Evolutionary conservation across 495 filamentous ascomycete genomes (phyloP).

Genomic region (Talaromyces proteolyticus): DNA sequence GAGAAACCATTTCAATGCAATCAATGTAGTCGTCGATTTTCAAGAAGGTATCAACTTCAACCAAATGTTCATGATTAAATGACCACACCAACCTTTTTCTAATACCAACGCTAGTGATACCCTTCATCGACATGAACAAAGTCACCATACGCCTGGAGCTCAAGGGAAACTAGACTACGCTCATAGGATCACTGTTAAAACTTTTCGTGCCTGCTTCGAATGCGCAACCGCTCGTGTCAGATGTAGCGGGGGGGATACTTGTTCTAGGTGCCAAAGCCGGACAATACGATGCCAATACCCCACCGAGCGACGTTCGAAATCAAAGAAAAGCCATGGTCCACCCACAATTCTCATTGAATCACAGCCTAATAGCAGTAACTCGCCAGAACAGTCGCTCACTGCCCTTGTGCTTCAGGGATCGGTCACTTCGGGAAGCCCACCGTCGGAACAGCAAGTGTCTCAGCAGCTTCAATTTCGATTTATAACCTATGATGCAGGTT

Average conservation of each 20-base stretch:
- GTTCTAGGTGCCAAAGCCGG: slow-evolving; percentile 45
- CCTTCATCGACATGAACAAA: slow-evolving; percentile 49
- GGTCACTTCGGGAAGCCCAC: neutral
- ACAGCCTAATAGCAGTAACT: neutral
- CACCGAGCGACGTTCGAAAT: slow-evolving; percentile 36
- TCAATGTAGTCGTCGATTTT: slow-evolving; percentile 63
- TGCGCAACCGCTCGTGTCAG: slow-evolving; percentile 51
- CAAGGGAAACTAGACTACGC: slow-evolving; percentile 33
- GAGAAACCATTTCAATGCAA: slow-evolving; percentile 65
- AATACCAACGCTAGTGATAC: slow-evolving; percentile 47
- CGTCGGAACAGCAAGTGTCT: neutral
- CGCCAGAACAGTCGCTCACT: neutral
- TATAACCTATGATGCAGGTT: neutral
- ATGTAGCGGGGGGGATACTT: slow-evolving; percentile 49
- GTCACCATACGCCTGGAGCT: slow-evolving; percentile 36
- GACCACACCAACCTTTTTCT: too few species aligned
- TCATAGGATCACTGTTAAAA: slow-evolving; percentile 39
- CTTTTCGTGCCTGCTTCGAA: slow-evolving; percentile 46
- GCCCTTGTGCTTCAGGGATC: neutral
- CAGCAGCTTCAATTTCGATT: neutral
- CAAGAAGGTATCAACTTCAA: slow-evolving; percentile 39
- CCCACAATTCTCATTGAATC: neutral
- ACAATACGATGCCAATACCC: slow-evolving; percentile 48
- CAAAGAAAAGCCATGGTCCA: slow-evolving; percentile 16
- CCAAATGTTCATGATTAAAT: too few species aligned